Evolutionary conservation across 192 early-diverging fungal species (phyloP), one percentile per base, ranked within the genome.

Genomic region (Coemansia sp.): DNA sequence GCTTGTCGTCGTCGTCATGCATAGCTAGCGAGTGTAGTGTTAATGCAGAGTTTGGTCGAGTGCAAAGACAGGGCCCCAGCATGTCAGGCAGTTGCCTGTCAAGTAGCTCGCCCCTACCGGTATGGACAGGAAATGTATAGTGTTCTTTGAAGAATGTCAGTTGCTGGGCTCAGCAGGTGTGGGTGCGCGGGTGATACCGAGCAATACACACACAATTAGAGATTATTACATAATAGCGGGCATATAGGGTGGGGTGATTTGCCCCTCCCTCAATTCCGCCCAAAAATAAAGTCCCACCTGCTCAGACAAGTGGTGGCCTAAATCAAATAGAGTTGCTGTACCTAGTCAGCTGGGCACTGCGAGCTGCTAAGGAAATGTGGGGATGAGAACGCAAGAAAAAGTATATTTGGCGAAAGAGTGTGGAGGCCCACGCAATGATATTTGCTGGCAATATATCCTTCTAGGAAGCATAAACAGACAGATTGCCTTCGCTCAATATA

Each of bases 341-440:
- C 47, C 23, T 50, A 31, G 50, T 53, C 50, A 53, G 50, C 50
- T 53, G 50, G 50, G 50, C 50, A 16, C 50, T 53, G 50, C 50
- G 26, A 53, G 50, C 26, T 53, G 50, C 26, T 53, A 53, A 26
- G 25, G 28, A 50, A 53, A 53, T 53, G 50, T 53, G 50, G 50
- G 50, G 50, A 53, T 53, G 50, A 26, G 50, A 53, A 31, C 50
- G 25, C 25, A 53, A 26, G 11, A 28, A 26, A 50, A 26, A 13
- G 48, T 23, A 25, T 26, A 50, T 50, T 50, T 23, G 38, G 38
- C 38, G n/a, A 39, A 39, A 26, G 21, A 12, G 52, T 33, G 52
- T 4, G 26, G 52, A 33, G 52, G 52, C 52, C 26, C 8, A 28
- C 25, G 26, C 10, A 33, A 28, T 55, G 31, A 31, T 28, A 26